phyloP scores from a whole-genome alignment of 140 eudicot species.

The Erigeron philadelphicus region DNA sequence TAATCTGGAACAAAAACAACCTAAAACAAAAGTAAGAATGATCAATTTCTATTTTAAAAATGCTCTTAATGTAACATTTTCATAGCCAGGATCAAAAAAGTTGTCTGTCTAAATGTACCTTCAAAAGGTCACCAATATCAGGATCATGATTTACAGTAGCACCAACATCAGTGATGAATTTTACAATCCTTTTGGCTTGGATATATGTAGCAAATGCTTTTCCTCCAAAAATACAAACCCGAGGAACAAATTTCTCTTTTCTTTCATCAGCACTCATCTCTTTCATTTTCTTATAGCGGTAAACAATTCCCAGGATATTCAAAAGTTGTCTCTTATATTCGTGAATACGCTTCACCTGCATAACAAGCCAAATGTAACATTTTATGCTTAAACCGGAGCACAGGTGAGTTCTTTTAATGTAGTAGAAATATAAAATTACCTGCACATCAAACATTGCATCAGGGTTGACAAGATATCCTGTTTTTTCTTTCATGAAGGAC shows the following conservation, averaged over 20 bases:
- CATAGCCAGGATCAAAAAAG: not conserved
- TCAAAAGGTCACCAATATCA: constrained; percentile 81
- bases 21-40: constrained; percentile 33
- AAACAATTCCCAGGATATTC: constrained; percentile 84
- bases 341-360: constrained; percentile 87
- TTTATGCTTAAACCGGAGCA: not conserved
- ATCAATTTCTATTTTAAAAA: not conserved
- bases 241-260: constrained; percentile 65
- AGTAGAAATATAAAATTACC: constrained; percentile 34
- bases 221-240: constrained; percentile 96
- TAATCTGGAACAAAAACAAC: constrained; percentile 94
- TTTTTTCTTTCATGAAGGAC: constrained; percentile 69
- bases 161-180: constrained; percentile 89
- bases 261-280: constrained; percentile 79
- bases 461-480: constrained; percentile 80
- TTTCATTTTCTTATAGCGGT: constrained; percentile 89
- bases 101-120: constrained; percentile 37
- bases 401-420: not conserved
- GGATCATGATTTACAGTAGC: constrained; percentile 86
- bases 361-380: constrained; percentile 4
- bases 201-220: constrained; percentile 95
- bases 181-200: constrained; percentile 96
- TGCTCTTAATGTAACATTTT: not conserved
- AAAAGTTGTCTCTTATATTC: constrained; percentile 83
- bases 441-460: constrained; percentile 97